Conservation (phyloP, 139 green algal species). For the Chlorella sp. region DNA sequence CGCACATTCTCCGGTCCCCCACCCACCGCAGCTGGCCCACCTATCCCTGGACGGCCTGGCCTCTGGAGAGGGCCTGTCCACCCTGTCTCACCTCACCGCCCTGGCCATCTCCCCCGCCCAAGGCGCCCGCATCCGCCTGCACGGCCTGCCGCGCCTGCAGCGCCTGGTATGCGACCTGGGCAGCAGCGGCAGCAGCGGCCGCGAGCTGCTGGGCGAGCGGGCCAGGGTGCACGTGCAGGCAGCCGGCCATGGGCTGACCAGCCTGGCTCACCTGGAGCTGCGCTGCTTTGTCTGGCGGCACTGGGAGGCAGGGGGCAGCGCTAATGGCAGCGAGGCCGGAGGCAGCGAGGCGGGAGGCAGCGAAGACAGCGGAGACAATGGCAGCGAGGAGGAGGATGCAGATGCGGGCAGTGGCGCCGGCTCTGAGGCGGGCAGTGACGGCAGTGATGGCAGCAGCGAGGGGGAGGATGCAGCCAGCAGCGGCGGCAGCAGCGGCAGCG, state of each 20-base stretch:
- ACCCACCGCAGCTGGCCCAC: background rate
- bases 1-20: background rate
- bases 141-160: constrained; percentile 5
- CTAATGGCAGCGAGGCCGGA: background rate
- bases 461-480: background rate
- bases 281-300: constrained; percentile 34
- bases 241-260: constrained; percentile 6
- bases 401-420: background rate
- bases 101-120: constrained; percentile 2
- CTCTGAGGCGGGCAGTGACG: background rate
- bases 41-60: constrained; percentile 16
- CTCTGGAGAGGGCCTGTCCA: constrained; percentile 7
- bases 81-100: constrained; percentile 7
- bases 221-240: background rate
- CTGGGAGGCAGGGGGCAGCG: constrained; percentile 12
- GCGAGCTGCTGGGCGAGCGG: constrained; percentile 11
- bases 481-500: background rate
- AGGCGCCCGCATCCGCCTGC: constrained; percentile 5
- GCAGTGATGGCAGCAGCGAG: too few species aligned
- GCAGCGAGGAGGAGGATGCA: background rate
- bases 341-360: background rate
- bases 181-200: constrained; percentile 19
- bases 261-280: constrained; percentile 19
- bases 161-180: constrained; percentile 8
- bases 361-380: background rate